Conservation (phyloP, 2,329 filamentous ascomycete genomes). For the Nakataea oryzae region DNA sequence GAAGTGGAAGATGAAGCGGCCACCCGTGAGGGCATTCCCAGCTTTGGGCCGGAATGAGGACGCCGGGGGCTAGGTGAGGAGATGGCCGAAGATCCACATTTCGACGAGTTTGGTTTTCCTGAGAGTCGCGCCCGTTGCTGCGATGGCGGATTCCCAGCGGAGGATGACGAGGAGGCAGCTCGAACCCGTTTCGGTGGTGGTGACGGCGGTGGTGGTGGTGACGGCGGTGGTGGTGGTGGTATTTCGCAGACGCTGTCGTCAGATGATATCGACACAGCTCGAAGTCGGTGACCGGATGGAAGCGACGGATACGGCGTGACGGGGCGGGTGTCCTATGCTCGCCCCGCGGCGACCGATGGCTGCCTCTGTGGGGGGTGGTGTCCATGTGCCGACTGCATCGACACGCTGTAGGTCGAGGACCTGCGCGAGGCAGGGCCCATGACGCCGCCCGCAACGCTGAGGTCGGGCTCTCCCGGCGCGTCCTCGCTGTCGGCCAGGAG, state of each 20-base stretch:
- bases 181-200: neutral
- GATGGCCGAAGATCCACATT: too few relatives aligned
- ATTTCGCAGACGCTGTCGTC: neutral
- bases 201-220: too few relatives aligned
- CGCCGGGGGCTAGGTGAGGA: neutral
- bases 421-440: constrained; percentile 24
- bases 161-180: neutral
- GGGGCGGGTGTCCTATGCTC: constrained; percentile 24
- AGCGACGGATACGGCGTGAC: neutral
- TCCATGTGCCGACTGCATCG: constrained; percentile 17
- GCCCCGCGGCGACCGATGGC: constrained; percentile 32
- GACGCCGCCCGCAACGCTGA: constrained; percentile 19
- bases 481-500: constrained; percentile 39
- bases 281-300: neutral
- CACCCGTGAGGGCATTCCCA: neutral
- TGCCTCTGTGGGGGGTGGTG: constrained; percentile 21
- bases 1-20: neutral
- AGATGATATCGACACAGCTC: neutral
- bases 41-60: neutral
- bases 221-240: too few relatives aligned
- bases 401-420: constrained; percentile 35
- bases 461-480: constrained; percentile 47
- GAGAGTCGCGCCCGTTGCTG: neutral
- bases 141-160: neutral
- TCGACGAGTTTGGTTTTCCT: neutral